Conservation (phyloP, 2,329 filamentous ascomycete genomes). For the Acarospora socialis region DNA sequence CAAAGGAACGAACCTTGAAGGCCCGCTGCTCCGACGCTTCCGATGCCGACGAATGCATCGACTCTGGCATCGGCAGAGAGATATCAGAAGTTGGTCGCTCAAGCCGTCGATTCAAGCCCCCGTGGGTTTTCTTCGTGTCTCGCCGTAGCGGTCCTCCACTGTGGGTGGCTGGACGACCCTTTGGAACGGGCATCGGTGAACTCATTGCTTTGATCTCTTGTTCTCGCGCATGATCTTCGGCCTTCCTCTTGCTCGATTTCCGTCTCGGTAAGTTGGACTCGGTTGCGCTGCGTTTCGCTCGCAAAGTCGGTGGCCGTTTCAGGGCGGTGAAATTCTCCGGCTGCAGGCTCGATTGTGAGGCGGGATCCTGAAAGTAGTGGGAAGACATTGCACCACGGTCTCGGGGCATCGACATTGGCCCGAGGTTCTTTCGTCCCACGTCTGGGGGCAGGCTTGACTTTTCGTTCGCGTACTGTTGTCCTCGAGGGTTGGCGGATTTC, state of each 20-base stretch:
- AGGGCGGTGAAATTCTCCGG: conserved; percentile 28
- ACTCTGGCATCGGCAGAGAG: conserved; percentile 59
- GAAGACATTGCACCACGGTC: conserved; percentile 12
- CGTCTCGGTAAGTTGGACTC: conserved; percentile 46
- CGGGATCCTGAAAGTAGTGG: conserved; percentile 20
- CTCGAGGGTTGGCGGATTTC: conserved; percentile 7
- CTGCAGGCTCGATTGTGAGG: conserved; percentile 24
- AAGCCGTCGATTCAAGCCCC: conserved; percentile 40
- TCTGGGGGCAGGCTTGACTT: conserved; percentile 9
- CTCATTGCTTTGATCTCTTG: conserved; percentile 81
- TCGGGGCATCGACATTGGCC: conserved; percentile 4
- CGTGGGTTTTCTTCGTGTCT: conserved; percentile 53
- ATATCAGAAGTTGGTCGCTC: conserved; percentile 55
- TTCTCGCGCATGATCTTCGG: conserved; percentile 63
- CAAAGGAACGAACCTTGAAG: conserved; percentile 67
- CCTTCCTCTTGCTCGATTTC: conserved; percentile 63
- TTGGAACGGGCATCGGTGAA: conserved; percentile 47
- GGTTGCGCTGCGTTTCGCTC: conserved; percentile 45
- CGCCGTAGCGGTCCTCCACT: conserved; percentile 46
- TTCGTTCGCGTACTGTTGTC: conserved; percentile 10
- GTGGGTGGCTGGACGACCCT: conserved; percentile 46
- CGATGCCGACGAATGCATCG: conserved; percentile 63
- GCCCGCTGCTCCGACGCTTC: conserved; percentile 59
- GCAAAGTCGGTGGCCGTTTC: conserved; percentile 34
- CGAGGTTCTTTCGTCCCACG: conserved; percentile 1